phyloP scores from a whole-genome alignment of 164 flowering plant species.

The Cinnamomum micranthum region DNA sequence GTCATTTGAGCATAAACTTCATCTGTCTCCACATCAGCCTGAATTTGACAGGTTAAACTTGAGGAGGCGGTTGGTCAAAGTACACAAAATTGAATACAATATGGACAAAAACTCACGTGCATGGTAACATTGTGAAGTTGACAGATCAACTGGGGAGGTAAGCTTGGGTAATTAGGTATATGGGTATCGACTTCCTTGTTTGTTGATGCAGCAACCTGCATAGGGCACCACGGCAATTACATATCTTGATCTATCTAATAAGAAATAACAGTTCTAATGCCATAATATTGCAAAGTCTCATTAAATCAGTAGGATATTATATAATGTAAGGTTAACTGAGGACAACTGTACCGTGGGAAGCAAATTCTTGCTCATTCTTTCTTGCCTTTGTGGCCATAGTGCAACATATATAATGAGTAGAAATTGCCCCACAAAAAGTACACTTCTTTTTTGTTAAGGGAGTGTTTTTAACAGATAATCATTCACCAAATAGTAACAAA shows the following conservation, averaged over 20 bases:
- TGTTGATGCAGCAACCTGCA: constrained; percentile 84
- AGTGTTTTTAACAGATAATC: no score
- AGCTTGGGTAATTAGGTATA: constrained; percentile 83
- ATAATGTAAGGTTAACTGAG: background rate
- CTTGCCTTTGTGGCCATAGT: background rate
- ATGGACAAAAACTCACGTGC: constrained; percentile 57
- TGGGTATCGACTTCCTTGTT: constrained; percentile 86
- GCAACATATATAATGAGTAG: background rate
- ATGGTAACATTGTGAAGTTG: constrained; percentile 91
- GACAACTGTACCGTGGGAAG: background rate
- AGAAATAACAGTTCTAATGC: background rate
- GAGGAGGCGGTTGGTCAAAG: background rate
- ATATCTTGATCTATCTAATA: background rate
- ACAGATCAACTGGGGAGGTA: constrained; percentile 89
- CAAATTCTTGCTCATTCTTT: no score
- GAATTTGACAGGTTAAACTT: constrained; percentile 24
- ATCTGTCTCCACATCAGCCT: constrained; percentile 93
- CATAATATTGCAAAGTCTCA: background rate
- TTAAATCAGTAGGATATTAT: background rate
- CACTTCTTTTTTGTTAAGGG: no score
- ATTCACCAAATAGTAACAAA: background rate
- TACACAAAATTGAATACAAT: background rate
- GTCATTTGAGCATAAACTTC: constrained; percentile 98
- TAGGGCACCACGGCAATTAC: background rate
- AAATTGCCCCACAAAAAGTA: background rate